A percentile compares a stretch with the other conserved stretches of the same genome.
Evolutionary conservation across 1,139 yeast species (phyloP).

Genomic region (Yamadazyma taylorii): DNA sequence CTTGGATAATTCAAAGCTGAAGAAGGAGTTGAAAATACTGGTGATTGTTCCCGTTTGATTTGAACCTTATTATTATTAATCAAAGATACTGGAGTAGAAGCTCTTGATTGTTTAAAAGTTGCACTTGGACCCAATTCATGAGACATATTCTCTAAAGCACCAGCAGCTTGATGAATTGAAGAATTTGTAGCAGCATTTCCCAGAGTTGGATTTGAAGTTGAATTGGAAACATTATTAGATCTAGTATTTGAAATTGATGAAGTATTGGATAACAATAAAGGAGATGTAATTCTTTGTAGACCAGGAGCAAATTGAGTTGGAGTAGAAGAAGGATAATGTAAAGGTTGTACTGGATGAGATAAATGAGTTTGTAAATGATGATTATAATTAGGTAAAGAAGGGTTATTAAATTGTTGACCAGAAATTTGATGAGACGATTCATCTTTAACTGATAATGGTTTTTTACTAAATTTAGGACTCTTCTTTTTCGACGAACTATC

Average conservation of each 20-base stretch:
- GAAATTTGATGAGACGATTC: constrained; percentile 4
- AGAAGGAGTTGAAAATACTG: constrained; percentile 34
- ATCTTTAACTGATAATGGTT: constrained; percentile 5
- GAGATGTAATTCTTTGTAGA: constrained; percentile 62
- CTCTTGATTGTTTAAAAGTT: constrained; percentile 28
- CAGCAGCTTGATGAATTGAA: constrained; percentile 51
- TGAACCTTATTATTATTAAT: constrained; percentile 21
- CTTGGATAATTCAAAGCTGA: constrained; percentile 30
- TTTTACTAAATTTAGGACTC: constrained; percentile 35
- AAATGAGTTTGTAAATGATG: constrained; percentile 18
- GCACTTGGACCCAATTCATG: constrained; percentile 50
- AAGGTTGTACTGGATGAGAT: constrained; percentile 46
- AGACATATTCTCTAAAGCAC: constrained; percentile 60
- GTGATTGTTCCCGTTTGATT: constrained; percentile 19
- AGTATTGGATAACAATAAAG: constrained; percentile 53
- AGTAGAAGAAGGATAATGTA: constrained; percentile 67
- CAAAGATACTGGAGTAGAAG: constrained; percentile 25
- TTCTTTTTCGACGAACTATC: constrained; percentile 18
- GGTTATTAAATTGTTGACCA: constrained; percentile 13
- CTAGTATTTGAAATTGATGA: constrained; percentile 41
- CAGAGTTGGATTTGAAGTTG: constrained; percentile 4
- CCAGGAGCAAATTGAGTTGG: constrained; percentile 73
- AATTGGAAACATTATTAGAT: constrained; percentile 12
- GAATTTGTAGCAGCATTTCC: constrained; percentile 13
- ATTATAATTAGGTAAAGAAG: constrained; percentile 12